Evolutionary conservation across 306 rosid species (phyloP).

Genomic region (Sechiopsis laciniata): DNA sequence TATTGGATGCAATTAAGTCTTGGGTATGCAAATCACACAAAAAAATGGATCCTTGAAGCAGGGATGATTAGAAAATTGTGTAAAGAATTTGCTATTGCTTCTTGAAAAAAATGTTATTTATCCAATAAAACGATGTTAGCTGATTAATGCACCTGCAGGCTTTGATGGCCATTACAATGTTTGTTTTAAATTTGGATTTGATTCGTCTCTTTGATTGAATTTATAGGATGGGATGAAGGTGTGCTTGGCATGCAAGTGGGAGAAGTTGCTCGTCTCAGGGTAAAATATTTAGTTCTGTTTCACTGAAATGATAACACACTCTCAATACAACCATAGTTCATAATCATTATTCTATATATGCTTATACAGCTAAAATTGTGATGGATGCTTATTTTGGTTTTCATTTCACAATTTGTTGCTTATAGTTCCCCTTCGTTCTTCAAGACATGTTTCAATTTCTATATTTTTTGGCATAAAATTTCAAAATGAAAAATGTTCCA

Average conservation of each 20-base stretch:
- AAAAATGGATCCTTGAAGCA: background rate
- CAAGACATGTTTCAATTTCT: background rate
- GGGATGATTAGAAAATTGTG: background rate
- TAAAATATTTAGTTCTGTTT: constrained; percentile 27
- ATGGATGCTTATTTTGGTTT: background rate
- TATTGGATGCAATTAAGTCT: background rate
- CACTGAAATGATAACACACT: background rate
- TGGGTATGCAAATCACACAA: background rate
- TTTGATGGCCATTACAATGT: background rate
- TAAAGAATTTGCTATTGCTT: background rate
- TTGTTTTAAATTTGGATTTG: background rate
- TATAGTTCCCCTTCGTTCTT: background rate
- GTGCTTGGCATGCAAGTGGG: constrained; percentile 84
- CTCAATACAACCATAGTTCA: background rate
- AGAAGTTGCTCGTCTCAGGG: constrained; percentile 95
- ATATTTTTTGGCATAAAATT: background rate
- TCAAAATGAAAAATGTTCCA: constrained; percentile 4
- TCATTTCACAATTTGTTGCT: background rate
- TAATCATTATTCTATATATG: background rate
- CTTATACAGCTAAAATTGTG: background rate
- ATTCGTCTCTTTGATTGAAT: constrained; percentile 16
- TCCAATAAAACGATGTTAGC: background rate
- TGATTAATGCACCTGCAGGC: background rate
- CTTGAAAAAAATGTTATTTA: background rate
- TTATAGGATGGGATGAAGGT: constrained; percentile 95